These are phyloP conservation scores for Backusella australiensis DNA, from an alignment of 192 early-diverging fungal species.

Conservation along the genomic window DNA sequence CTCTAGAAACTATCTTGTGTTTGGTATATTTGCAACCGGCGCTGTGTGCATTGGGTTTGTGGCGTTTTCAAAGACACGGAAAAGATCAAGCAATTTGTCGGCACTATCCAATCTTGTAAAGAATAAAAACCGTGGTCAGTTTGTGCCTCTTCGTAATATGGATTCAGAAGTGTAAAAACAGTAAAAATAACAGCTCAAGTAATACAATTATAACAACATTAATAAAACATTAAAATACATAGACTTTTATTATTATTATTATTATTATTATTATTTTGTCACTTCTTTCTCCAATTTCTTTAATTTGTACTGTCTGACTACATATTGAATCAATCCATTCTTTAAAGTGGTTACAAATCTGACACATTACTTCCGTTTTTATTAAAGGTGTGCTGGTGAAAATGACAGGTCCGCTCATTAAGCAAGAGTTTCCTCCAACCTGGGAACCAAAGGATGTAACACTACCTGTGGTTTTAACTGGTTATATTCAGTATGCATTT, in stretches of 20 bases:
- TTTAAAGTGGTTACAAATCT: background rate
- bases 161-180: slow-evolving; percentile 15
- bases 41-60: slow-evolving; percentile 18
- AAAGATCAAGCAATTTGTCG: slow-evolving; percentile 3
- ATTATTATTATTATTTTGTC: background rate
- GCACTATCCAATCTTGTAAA: slow-evolving; percentile 22
- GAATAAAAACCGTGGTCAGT: slow-evolving; percentile 22
- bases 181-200: background rate
- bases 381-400: background rate
- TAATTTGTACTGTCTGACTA: background rate
- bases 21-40: background rate
- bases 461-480: background rate
- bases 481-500: background rate
- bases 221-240: background rate
- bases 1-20: slow-evolving; percentile 3
- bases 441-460: background rate
- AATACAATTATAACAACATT: background rate
- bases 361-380: background rate
- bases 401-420: background rate
- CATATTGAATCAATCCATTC: background rate
- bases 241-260: background rate
- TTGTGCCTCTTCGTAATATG: slow-evolving; percentile 28
- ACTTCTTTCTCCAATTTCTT: background rate
- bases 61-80: slow-evolving; percentile 9
- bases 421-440: background rate